Evolutionary conservation across 108 stramenopile genomes (phyloP).

Genomic region (Pseudonitzschia multistriata): DNA sequence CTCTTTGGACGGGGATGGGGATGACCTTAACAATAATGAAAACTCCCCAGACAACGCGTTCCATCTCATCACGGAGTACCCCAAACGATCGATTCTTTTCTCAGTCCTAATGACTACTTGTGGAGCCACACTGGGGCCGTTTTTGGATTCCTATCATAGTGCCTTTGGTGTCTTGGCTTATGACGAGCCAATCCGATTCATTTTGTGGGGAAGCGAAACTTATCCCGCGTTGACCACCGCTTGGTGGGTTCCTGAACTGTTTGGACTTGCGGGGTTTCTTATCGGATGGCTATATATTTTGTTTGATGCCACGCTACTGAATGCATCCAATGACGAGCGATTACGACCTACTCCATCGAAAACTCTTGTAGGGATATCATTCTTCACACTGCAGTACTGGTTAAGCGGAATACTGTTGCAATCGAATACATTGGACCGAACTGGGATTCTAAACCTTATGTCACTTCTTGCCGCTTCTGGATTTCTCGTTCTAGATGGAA

Average conservation of each 20-base stretch:
- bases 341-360: constrained; percentile 35
- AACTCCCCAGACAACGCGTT: neutral
- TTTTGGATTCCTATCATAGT: constrained; percentile 82
- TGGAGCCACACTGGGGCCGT: constrained; percentile 82
- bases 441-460: constrained; percentile 66
- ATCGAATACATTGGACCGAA: constrained; percentile 44
- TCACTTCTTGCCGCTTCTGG: constrained; percentile 60
- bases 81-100: constrained; percentile 35
- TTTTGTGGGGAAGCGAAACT: constrained; percentile 47
- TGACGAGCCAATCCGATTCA: constrained; percentile 54
- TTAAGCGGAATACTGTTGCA: constrained; percentile 60
- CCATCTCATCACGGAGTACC: constrained; percentile 19
- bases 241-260: constrained; percentile 84
- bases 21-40: neutral
- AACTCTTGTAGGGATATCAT: constrained; percentile 69
- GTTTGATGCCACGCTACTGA: constrained; percentile 41
- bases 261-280: constrained; percentile 80
- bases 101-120: constrained; percentile 58
- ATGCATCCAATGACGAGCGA: neutral
- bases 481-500: constrained; percentile 65
- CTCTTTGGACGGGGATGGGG: constrained; percentile 1
- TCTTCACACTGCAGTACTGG: constrained; percentile 90
- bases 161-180: constrained; percentile 78
- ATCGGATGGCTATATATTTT: constrained; percentile 85
- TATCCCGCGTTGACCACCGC: constrained; percentile 64